Evolutionary conservation across 1,284 basidiomycete genomes (phyloP), one percentile per base, ranked within the genome.

Genomic region (Austropuccinia psidii): DNA sequence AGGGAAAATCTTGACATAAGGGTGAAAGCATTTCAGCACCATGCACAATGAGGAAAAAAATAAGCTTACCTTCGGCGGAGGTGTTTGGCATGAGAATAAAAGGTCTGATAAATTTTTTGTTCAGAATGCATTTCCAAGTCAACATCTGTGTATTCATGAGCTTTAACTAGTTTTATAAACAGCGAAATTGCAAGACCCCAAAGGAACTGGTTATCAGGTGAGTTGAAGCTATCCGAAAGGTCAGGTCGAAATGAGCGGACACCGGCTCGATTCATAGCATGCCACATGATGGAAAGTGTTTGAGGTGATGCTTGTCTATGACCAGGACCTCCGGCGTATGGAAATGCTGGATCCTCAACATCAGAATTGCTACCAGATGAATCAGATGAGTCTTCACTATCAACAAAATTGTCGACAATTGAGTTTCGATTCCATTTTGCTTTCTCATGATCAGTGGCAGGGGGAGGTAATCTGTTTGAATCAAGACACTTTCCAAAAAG

Each of bases 201-300:
- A 1, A 72, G 68, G 43, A 62, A 72, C 4, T 37, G 5, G 21
- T 72, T 72, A 33, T 61, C 41, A 4, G 45, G 8, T n/a, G 58
- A 21, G 1, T 31, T n/a, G 31, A 33, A 13, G 15, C 33, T 31
- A 11, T 15, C 31, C 13, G 21, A 13, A 8, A 72, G 54, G 54
- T 72, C 68, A 5, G 68, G 68, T 21, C 57, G 15, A 50, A 72
- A 72, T 49, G 55, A 52, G 39, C 47, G 24, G 17, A 72, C 55
- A 21, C 57, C 41, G 5, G 8, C 5, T 19, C 58, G n/a, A 17
- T 35, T 33, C 57, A 72, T 72, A 49, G 31, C 15, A 7, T 24
- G 43, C 68, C 68, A 72, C 19, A 72, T 72, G 47, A 72, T 72
- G 9, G 9, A 4, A 39, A 72, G 57, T 7, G 57, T 39, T 33